Evolutionary conservation across 129 eudicot species (phyloP).

Genomic region (Flaveria bidentis): DNA sequence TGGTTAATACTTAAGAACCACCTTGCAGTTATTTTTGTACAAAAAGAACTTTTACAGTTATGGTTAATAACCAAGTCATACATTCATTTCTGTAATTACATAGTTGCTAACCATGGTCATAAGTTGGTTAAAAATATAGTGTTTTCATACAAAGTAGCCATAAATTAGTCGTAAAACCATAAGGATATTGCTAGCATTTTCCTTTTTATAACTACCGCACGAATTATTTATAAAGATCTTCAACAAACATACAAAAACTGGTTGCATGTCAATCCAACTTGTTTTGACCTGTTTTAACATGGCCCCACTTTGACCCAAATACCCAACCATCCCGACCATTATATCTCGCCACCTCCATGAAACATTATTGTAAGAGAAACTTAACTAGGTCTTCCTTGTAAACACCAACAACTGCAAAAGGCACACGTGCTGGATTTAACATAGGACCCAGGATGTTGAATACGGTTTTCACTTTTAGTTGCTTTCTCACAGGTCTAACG

Average conservation of each 20-base stretch:
- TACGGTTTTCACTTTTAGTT: conserved; percentile 89
- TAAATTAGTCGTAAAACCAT: background rate
- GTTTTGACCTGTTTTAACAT: background rate
- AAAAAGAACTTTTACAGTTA: background rate
- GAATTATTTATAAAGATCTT: background rate
- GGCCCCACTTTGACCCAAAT: too few species aligned
- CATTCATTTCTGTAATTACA: background rate
- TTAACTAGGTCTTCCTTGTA: conserved; percentile 79
- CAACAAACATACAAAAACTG: background rate
- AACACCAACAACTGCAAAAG: conserved; percentile 94
- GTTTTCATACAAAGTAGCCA: background rate
- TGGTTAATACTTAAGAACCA: background rate
- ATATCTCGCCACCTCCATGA: conserved; percentile 12
- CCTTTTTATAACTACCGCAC: background rate
- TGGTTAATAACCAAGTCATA: background rate
- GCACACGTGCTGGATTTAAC: conserved; percentile 91
- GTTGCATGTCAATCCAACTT: background rate
- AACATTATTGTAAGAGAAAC: conserved; percentile 20
- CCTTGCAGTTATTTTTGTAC: background rate
- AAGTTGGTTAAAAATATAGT: background rate
- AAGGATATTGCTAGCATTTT: background rate
- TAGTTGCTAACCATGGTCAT: background rate
- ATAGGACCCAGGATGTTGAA: conserved; percentile 89
- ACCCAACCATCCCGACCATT: conserved; percentile 4
- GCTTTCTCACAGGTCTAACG: conserved; percentile 80